Evolutionary conservation across 352 stramenopile genomes (phyloP), one percentile per base, ranked within the genome.

Genomic region (Globisporangium takayamanum): DNA sequence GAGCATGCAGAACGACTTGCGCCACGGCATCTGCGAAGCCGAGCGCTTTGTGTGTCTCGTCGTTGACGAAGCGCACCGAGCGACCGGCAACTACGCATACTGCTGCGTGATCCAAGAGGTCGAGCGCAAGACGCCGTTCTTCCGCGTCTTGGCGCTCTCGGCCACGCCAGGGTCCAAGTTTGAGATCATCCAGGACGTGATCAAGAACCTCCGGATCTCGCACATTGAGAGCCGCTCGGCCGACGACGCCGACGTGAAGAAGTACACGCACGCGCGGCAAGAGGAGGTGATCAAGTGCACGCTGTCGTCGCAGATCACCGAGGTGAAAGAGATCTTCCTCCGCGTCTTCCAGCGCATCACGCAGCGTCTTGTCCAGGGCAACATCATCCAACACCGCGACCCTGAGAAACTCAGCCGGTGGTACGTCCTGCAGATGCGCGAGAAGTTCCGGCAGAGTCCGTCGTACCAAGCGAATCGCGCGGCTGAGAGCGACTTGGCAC

Each of bases 21-120:
- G 94, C 41, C 69, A 80, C 22, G 76, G 80, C 5, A 75, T 94
- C 7, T 96, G 85, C 46, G 62, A 76, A 50, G 79, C 87, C 0
- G 72, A 88, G 50, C 71, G 77, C 8, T 88, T 99, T 59, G 96
- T 98, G 16, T 99, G 96, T 60, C 68, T 99, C 39, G 96, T 99
- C 0, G 70, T 99, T 44, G 97, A 99, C 66, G 97, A 99, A 78
- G 97, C 96, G 1, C 97, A 99, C 73, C 88, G 93, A 12, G 96
- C 97, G 0, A 98, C 87, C 1, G 96, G 96, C 26, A 97, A 99
- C 53, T 99, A 99, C 69, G 92, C 97, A 3, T 99, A 99, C 65
- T 94, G 87, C 47, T 84, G 78, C n/a, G 88, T 99, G 37, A 83
- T 95, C n/a, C 69, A 88, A 49, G 70, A 79, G 68, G 73, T 92